Base-by-base conservation (phyloP, 495 filamentous ascomycete species). In the Recurvomyces mirabilis region DNA sequence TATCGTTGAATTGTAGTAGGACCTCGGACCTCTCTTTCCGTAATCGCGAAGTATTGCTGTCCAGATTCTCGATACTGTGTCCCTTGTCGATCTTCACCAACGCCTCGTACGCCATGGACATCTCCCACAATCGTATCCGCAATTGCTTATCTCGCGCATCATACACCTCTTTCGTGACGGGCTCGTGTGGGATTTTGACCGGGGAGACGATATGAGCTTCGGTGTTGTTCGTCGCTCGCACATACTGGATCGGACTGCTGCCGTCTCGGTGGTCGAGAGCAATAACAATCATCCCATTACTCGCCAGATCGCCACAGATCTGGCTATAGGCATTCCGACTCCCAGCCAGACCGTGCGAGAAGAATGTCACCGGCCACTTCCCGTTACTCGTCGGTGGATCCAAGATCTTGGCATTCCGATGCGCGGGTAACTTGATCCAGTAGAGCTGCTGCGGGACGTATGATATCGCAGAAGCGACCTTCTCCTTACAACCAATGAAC, bases 261-360 rank as follows among this genome's bases (percentile, higher is more conserved):
- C 81, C 81, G 52, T 89, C 84, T 20, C 84, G 66, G 53, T 88
- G 84, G 41, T 89, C 84, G 0, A 80, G 72, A 13, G 81, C 82
- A 25, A 85, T 60, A 1, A 88, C 84, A 6, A 87, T 73, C 9
- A 85, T 64, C 14, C 84, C 84, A 54, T 87, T 71, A 6, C 78
- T 82, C 1, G 84, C 80, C 18, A 89, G 54, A 0, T 80, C 81
- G 5, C 80, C 79, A 17, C 68, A 71, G 9, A 87, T 48, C 53
- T 86, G 72, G 26, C 79, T 84, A 62, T 88, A 89, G 18, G 83
- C 68, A 38, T 86, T 84, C 24, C 79, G 65, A 30, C 71, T 76
- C 14, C 84, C 84, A 3, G 79, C 84, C 2, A 88, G 67, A 3
- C 84, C 84, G 56, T 89, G 84, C 9, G 82, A 86, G 62, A 89